Conservation (phyloP, 164 flowering plant genomes). For the Vitis amurensis region DNA sequence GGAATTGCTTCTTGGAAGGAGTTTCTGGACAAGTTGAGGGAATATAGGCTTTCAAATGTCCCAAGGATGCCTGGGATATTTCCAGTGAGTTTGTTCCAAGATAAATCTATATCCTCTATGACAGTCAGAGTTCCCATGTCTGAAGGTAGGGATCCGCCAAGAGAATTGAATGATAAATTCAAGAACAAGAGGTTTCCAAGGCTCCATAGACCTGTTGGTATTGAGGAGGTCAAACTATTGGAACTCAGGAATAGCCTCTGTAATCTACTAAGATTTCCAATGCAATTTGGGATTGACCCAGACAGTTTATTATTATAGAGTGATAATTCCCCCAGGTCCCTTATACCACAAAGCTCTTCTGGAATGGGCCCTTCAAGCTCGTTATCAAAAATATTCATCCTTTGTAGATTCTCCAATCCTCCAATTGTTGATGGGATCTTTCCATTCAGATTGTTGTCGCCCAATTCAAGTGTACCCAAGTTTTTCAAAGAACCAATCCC, state of each 20-base stretch:
- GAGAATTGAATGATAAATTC: slow-evolving; percentile 17
- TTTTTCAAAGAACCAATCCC: neutral
- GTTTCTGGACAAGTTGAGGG: neutral
- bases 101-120: slow-evolving; percentile 2
- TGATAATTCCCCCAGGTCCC: slow-evolving; percentile 1
- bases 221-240: slow-evolving; percentile 14
- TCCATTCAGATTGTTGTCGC: neutral
- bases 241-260: slow-evolving; percentile 1
- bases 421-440: neutral
- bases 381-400: slow-evolving; percentile 10
- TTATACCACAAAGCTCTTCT: slow-evolving; percentile 11
- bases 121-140: slow-evolving; percentile 14
- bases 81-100: slow-evolving; percentile 9
- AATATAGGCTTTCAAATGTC: neutral
- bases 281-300: slow-evolving; percentile 16
- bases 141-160: slow-evolving; percentile 14
- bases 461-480: neutral
- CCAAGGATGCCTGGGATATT: slow-evolving; percentile 1
- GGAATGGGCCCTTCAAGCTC: slow-evolving; percentile 22
- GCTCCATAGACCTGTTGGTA: slow-evolving; percentile 17
- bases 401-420: slow-evolving; percentile 13
- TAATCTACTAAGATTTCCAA: slow-evolving; percentile 19
- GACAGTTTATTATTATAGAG: slow-evolving; percentile 15
- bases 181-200: slow-evolving; percentile 7
- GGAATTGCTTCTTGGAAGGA: slow-evolving; percentile 6